Percentiles rank a stretch among this genome's conserved stretches.
These are phyloP conservation scores for Penicillium cosmopolitanum DNA, from an alignment of 495 filamentous ascomycete genomes.

Conservation along the genomic window DNA sequence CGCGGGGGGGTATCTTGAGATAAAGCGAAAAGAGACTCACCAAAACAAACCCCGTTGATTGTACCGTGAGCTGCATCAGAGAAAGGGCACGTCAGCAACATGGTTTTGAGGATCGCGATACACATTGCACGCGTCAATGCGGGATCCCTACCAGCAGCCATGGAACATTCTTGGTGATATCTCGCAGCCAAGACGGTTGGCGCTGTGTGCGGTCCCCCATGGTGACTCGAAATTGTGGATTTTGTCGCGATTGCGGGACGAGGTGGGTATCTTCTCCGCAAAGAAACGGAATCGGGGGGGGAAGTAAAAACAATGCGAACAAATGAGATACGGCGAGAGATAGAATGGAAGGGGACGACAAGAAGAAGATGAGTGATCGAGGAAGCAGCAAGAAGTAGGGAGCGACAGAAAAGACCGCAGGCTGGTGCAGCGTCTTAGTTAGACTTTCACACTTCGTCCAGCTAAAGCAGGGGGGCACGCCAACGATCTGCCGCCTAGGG, in stretches of 20 bases:
- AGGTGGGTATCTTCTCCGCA: constrained; percentile 20
- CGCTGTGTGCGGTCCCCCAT: constrained; percentile 46
- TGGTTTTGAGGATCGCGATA: neutral
- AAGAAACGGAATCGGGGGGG: neutral
- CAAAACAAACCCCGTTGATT: constrained; percentile 47
- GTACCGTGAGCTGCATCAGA: constrained; percentile 39
- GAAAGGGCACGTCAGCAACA: constrained; percentile 25
- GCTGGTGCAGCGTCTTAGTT: constrained; percentile 1
- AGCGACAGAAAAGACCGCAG: constrained; percentile 4
- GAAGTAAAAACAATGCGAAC: neutral
- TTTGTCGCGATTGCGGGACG: neutral
- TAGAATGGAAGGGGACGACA: neutral
- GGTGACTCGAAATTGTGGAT: constrained; percentile 12
- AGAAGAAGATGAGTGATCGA: constrained; percentile 7
- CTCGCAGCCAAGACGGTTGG: constrained; percentile 54
- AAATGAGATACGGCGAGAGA: neutral
- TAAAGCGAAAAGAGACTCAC: constrained; percentile 31
- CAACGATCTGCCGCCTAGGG: constrained; percentile 20
- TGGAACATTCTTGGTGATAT: constrained; percentile 77
- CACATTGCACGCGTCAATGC: neutral
- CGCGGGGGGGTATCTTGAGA: neutral
- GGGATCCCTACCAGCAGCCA: constrained; percentile 68
- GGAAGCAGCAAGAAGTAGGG: constrained; percentile 5
- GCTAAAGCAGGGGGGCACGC: constrained; percentile 19
- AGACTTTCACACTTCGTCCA: constrained; percentile 3